These are phyloP conservation scores for Lactarius vividus DNA, from an alignment of 768 basidiomycete genomes.

Conservation along the genomic window DNA sequence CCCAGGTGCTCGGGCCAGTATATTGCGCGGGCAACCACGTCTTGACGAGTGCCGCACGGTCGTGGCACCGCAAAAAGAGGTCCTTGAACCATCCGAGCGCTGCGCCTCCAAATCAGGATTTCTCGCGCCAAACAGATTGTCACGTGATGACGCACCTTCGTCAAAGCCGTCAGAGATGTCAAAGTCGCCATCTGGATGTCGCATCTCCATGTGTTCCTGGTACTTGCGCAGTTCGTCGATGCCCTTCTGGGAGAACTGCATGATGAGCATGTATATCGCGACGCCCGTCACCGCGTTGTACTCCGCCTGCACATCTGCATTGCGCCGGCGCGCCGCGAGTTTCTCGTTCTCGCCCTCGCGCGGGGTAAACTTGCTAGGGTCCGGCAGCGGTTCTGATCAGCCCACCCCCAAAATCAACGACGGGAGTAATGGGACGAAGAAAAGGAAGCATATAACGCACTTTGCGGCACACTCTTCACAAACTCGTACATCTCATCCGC, in stretches of 20 bases:
- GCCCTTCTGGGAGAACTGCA: conserved; percentile 92
- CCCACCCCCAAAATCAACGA: conserved; percentile 20
- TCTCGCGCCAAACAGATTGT: conserved; percentile 10
- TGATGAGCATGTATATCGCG: conserved; percentile 85
- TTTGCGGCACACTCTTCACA: conserved; percentile 81
- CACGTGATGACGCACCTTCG: conserved; percentile 51
- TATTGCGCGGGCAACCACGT: conserved; percentile 85
- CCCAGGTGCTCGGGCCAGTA: conserved; percentile 75
- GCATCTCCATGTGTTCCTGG: conserved; percentile 81
- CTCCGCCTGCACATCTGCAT: conserved; percentile 77
- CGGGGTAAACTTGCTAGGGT: conserved; percentile 70
- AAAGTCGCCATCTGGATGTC: conserved; percentile 71
- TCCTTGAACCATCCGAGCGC: conserved; percentile 89
- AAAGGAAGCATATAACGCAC: conserved; percentile 43
- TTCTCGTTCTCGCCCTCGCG: conserved; percentile 72
- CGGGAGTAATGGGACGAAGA: neutral
- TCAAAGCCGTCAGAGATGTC: conserved; percentile 77
- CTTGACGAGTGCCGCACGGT: conserved; percentile 84
- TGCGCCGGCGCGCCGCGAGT: conserved; percentile 63
- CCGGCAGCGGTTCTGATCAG: conserved; percentile 68
- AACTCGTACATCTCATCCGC: conserved; percentile 93
- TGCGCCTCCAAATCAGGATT: conserved; percentile 34
- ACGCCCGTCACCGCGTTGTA: conserved; percentile 83
- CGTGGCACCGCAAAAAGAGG: conserved; percentile 92
- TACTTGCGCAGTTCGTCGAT: conserved; percentile 77